A percentile compares a stretch with the other conserved stretches of the same genome.
These are phyloP conservation scores for Colletotrichum tabaci DNA, from an alignment of 2,329 filamentous ascomycete genomes.

Conservation along the genomic window DNA sequence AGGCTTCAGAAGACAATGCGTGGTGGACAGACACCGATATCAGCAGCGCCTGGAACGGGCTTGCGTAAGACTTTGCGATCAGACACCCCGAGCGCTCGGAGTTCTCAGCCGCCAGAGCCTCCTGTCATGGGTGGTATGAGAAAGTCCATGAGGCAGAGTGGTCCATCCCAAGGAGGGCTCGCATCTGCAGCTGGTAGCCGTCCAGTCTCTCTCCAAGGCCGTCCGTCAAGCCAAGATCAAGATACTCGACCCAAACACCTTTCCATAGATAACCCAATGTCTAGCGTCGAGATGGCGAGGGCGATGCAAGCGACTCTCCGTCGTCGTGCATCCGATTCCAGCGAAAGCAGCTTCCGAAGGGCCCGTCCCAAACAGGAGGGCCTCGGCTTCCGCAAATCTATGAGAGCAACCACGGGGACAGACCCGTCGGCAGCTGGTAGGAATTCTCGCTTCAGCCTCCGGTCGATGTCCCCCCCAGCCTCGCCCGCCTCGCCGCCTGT, in stretches of 20 bases:
- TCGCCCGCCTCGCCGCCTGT: slow-evolving; percentile 61
- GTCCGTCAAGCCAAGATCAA: slow-evolving; percentile 8
- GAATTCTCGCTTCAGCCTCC: slow-evolving; percentile 72
- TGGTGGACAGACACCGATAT: slow-evolving; percentile 47
- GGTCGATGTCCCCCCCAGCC: slow-evolving; percentile 78
- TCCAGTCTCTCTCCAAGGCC: slow-evolving; percentile 32
- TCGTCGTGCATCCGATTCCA: slow-evolving; percentile 74
- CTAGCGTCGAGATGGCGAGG: slow-evolving; percentile 43
- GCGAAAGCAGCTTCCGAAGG: slow-evolving; percentile 88
- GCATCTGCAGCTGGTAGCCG: background rate
- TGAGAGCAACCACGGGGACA: slow-evolving; percentile 71
- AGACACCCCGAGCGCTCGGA: background rate
- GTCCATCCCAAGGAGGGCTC: background rate
- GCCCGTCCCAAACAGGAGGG: slow-evolving; percentile 64
- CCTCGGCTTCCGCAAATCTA: slow-evolving; percentile 79
- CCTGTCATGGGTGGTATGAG: slow-evolving; percentile 47
- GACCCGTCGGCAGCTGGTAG: slow-evolving; percentile 49
- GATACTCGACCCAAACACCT: slow-evolving; percentile 13
- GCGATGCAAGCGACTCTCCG: slow-evolving; percentile 55
- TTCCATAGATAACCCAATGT: slow-evolving; percentile 31
- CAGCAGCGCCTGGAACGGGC: slow-evolving; percentile 23
- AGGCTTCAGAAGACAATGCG: slow-evolving; percentile 66
- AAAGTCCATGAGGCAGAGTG: slow-evolving; percentile 46
- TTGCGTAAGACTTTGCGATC: slow-evolving; percentile 49
- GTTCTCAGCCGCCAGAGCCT: background rate